Evolutionary conservation across 2,329 filamentous ascomycete genomes (phyloP).

Genomic region (Aureobasidium mangrovei): DNA sequence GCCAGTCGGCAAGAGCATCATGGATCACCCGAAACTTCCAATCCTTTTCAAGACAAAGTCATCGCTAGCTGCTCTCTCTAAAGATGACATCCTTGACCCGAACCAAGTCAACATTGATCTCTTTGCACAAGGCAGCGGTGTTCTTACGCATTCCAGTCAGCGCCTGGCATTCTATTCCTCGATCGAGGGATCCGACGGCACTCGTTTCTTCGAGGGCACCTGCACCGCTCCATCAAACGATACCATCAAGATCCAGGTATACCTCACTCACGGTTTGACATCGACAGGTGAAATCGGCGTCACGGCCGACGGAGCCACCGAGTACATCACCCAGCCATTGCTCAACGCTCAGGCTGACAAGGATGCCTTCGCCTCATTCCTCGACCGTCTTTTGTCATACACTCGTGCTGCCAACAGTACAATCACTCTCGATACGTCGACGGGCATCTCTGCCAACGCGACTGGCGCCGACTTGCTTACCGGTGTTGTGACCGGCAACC

Average conservation of each 20-base stretch:
- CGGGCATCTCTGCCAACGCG: constrained; percentile 28
- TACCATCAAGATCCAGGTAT: constrained; percentile 49
- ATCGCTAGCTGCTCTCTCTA: constrained; percentile 32
- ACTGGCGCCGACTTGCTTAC: background rate
- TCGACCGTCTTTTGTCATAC: constrained; percentile 33
- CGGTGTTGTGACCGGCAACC: constrained; percentile 19
- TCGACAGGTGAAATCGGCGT: constrained; percentile 38
- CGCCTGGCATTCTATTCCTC: constrained; percentile 47
- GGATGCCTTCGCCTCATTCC: constrained; percentile 36
- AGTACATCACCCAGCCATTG: constrained; percentile 42
- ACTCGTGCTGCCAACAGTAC: constrained; percentile 26
- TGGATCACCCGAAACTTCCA: constrained; percentile 17
- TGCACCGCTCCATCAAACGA: constrained; percentile 21
- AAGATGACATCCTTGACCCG: background rate
- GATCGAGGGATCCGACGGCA: constrained; percentile 45
- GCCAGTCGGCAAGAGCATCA: constrained; percentile 23
- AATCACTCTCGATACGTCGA: constrained; percentile 33
- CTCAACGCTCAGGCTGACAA: constrained; percentile 40
- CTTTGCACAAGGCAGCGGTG: background rate
- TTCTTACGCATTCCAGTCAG: constrained; percentile 33
- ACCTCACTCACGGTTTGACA: constrained; percentile 47
- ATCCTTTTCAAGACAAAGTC: constrained; percentile 27
- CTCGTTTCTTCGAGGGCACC: constrained; percentile 25
- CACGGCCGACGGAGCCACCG: constrained; percentile 29
- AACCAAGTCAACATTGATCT: background rate